Percentiles rank a stretch among this genome's conserved stretches.
These are phyloP conservation scores for Russula sp. DNA, from an alignment of 768 basidiomycete species.

Conservation along the genomic window DNA sequence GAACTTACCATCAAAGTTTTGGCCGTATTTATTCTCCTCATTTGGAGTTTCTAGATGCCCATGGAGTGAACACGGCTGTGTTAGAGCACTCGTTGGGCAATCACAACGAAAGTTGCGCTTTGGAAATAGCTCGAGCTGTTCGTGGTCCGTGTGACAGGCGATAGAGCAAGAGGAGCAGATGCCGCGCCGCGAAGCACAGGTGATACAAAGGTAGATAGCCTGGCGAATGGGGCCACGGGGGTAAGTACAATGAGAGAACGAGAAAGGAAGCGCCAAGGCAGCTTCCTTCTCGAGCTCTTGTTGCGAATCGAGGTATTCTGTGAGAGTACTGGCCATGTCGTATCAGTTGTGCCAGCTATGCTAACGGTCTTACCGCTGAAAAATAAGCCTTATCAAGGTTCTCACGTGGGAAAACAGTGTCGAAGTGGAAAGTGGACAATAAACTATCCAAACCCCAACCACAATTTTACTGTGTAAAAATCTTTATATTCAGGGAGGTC, in stretches of 20 bases:
- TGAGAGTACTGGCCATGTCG: slow-evolving; percentile 23
- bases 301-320: slow-evolving; percentile 29
- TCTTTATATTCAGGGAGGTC: background rate
- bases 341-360: background rate
- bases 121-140: slow-evolving; percentile 82
- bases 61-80: slow-evolving; percentile 61
- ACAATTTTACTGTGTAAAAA: background rate
- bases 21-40: slow-evolving; percentile 54
- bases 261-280: slow-evolving; percentile 36
- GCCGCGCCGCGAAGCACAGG: slow-evolving; percentile 60
- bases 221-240: slow-evolving; percentile 44
- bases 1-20: slow-evolving; percentile 65
- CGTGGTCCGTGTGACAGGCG: slow-evolving; percentile 80
- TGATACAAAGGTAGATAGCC: slow-evolving; percentile 74
- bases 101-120: slow-evolving; percentile 81
- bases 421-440: background rate
- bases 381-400: no score
- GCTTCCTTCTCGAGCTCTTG: slow-evolving; percentile 33
- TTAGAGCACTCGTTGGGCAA: slow-evolving; percentile 62
- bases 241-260: slow-evolving; percentile 38
- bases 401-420: background rate
- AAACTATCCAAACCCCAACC: background rate
- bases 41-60: slow-evolving; percentile 47
- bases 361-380: background rate
- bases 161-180: slow-evolving; percentile 80